Percentiles rank a stretch among this genome's conserved stretches.
Evolutionary conservation across 495 filamentous ascomycete species (phyloP).

Genomic region (Tuber microsphaerosporum): DNA sequence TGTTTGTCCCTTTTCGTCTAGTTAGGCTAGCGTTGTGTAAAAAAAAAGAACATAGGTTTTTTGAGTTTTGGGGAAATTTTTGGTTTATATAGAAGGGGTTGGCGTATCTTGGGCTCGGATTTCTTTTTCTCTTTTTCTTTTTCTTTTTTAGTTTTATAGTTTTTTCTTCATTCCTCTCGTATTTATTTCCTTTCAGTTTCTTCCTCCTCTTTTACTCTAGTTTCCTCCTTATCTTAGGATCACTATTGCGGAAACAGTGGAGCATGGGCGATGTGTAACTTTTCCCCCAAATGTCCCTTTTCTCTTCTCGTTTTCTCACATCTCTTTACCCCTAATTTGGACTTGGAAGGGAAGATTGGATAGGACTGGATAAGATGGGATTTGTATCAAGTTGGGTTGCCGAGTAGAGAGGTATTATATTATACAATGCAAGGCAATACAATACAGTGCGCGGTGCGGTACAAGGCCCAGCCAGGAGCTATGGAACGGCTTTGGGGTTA

Average conservation of each 20-base stretch:
- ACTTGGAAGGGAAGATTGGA: not conserved
- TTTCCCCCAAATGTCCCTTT: not conserved
- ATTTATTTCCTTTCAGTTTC: not conserved
- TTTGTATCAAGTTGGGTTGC: not conserved
- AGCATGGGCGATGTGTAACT: not conserved
- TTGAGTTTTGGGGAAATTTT: not conserved
- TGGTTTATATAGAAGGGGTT: not conserved
- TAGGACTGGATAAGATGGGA: not conserved
- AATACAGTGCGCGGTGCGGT: not conserved
- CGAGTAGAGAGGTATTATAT: conserved; percentile 1
- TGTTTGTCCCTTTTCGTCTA: not conserved
- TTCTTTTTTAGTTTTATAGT: not conserved
- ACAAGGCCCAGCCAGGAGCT: no score
- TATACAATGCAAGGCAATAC: not conserved
- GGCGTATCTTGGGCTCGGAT: not conserved
- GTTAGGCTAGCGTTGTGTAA: not conserved
- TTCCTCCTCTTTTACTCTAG: not conserved
- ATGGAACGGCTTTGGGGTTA: no score
- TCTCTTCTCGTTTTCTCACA: not conserved
- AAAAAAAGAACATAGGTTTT: not conserved
- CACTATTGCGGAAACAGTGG: not conserved
- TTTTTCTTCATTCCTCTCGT: not conserved
- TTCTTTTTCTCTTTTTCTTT: not conserved
- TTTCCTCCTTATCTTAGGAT: not conserved
- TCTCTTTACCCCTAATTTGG: not conserved